Evolutionary conservation across 1,284 basidiomycete species (phyloP), one percentile per base, ranked within the genome.

Genomic region (Austroboletus rostrupii): DNA sequence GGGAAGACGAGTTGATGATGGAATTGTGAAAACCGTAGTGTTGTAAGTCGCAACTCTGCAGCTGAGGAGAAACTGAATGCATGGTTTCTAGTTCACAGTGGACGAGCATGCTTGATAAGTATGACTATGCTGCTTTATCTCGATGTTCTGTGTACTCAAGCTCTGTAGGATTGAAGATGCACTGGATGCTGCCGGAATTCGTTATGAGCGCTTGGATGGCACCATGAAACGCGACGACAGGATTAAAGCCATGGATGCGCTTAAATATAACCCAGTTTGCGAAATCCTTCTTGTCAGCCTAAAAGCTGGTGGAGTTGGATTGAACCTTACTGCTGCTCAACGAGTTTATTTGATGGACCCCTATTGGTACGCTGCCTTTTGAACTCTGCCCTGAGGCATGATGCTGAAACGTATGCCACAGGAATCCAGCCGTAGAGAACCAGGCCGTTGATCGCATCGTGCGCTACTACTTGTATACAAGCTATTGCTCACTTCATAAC

Each of bases 381-480:
- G 8, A 21, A 12, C 4, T 23, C 43, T 49, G 29, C 29, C 23
- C 37, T 42, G 21, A 13, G 23, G 9, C 23, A 45, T 41, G 38
- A 39, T 45, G 43, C 53, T 50, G 36, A 45, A 57, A 37, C 14
- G 47, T 14, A 50, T 47, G 23, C 8, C 56, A 21, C 61, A 92
- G 90, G 92, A 97, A 97, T 63, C 95, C 95, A 17, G 93, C 93
- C 12, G 94, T 97, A 8, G 94, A 97, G 74, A 92, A 94, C 62
- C 94, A 97, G 70, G 93, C 93, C 20, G 91, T 96, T 48, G 89
- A 97, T 75, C 85, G 95, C 54, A 93, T 96, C 61, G 88, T 85
- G 52, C 38, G 54, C 19, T 40, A 43, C 46, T 26, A 37, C 28
- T 45, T 50, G 38, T 20, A 17, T 26, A 20, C 29, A 11, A 17